Conservation (phyloP, 1,284 basidiomycete genomes). For the Heterobasidion occidentale region DNA sequence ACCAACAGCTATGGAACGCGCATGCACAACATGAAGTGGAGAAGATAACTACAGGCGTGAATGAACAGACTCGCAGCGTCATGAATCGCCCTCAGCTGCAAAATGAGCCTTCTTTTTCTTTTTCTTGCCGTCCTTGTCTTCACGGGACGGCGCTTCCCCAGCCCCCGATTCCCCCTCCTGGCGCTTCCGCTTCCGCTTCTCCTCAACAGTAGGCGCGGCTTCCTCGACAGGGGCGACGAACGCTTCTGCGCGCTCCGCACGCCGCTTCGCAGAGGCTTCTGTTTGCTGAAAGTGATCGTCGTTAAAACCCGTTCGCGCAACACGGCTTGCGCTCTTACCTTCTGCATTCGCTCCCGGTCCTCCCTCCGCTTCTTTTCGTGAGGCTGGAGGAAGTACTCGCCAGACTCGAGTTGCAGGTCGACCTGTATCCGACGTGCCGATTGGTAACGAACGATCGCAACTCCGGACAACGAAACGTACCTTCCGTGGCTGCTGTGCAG, state of each 20-base stretch:
- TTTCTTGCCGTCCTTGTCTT: constrained; percentile 16
- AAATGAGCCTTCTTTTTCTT: constrained; percentile 23
- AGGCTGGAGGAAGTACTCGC: constrained; percentile 96
- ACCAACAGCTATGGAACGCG: too few relatives aligned
- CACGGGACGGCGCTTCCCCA: constrained; percentile 4
- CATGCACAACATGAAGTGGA: too few relatives aligned
- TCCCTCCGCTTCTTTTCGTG: constrained; percentile 70
- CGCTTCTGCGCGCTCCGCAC: constrained; percentile 73
- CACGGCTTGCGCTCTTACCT: constrained; percentile 32
- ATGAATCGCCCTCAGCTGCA: constrained; percentile 1
- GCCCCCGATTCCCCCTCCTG: constrained; percentile 18
- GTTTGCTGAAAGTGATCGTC: constrained; percentile 51
- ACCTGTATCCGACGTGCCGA: constrained; percentile 36
- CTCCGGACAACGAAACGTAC: constrained; percentile 26
- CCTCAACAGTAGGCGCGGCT: constrained; percentile 65
- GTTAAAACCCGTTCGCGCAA: background rate
- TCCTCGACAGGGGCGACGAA: constrained; percentile 78
- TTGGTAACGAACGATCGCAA: background rate
- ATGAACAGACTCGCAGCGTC: background rate
- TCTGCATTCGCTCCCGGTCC: constrained; percentile 57
- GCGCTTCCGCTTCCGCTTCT: constrained; percentile 58
- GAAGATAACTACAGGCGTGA: background rate
- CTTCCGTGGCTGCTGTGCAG: constrained; percentile 89
- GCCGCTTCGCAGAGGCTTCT: constrained; percentile 59
- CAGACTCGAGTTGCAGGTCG: constrained; percentile 91